These are phyloP conservation scores for Vanderwaltozyma polyspora DNA, from an alignment of 805 yeast genomes.

Conservation along the genomic window DNA sequence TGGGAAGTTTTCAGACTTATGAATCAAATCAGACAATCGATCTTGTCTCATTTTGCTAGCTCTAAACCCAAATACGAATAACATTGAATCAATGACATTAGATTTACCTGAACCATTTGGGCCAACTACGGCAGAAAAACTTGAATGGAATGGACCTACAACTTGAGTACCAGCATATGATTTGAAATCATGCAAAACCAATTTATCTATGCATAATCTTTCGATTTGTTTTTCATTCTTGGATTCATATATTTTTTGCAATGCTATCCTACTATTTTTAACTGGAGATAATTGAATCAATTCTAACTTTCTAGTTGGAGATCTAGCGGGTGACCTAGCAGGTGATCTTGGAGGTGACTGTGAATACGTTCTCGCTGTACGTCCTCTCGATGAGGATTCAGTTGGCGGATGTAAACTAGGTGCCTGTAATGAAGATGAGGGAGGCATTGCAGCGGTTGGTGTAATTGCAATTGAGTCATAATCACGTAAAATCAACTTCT, in stretches of 20 bases:
- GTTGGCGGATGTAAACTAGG: constrained; percentile 26
- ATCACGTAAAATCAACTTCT: constrained; percentile 19
- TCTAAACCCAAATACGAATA: constrained; percentile 93
- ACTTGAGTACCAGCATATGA: constrained; percentile 90
- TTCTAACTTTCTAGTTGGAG: constrained; percentile 32
- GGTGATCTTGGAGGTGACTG: constrained; percentile 19
- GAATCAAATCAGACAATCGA: constrained; percentile 84
- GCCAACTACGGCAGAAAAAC: constrained; percentile 95
- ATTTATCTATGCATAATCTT: constrained; percentile 62
- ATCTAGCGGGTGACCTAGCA: constrained; percentile 27
- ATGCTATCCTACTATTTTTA: constrained; percentile 26
- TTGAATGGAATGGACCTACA: constrained; percentile 89
- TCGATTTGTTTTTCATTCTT: constrained; percentile 28
- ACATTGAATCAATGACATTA: constrained; percentile 89
- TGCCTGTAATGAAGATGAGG: constrained; percentile 17
- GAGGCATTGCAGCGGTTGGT: constrained; percentile 17
- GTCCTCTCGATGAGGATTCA: constrained; percentile 27
- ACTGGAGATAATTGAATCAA: constrained; percentile 33
- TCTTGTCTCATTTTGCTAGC: constrained; percentile 96
- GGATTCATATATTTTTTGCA: constrained; percentile 19
- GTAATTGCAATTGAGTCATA: constrained; percentile 10
- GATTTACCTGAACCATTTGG: constrained; percentile 98
- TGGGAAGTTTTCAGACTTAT: constrained; percentile 69
- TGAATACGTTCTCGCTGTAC: constrained; percentile 21
- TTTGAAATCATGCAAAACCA: constrained; percentile 77